Evolutionary conservation across 768 basidiomycete genomes (phyloP), one percentile per base, ranked within the genome.

Genomic region (Pleurotus citrinopileatus): DNA sequence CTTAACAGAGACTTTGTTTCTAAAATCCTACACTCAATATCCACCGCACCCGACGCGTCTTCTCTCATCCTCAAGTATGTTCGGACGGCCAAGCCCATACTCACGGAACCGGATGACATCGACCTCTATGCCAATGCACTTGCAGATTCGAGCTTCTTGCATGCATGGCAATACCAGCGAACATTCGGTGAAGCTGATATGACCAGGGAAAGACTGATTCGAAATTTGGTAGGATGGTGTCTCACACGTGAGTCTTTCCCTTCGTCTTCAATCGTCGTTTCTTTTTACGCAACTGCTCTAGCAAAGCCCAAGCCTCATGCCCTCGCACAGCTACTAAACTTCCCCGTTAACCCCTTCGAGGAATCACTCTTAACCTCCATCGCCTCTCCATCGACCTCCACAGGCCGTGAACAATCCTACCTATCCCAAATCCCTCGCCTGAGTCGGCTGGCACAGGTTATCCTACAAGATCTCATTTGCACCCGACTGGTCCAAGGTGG

Each of bases 81-180:
- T 28, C 83, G 86, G 42, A 87, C 87, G 2, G 86, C 83, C 17
- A 88, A 88, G 59, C 90, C 91, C 7, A 72, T 77, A 0, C 73
- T 92, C 20, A 81, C 78, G 0, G 83, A 87, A 59, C 87, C 84
- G 6, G 74, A 77, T 43, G 89, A 91, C 66, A 74, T 91, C 47
- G 82, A 87, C 58, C 70, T 78, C n/a, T 92, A 91, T 61, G 66
- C 80, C 1, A 61, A 85, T 25, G 86, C 91, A 1, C 73, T 93
- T 22, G 84, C 83, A 0, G 80, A 88, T 25, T 71, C 76, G 0
- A 85, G 78, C 60, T 69, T 92, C 4, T 62, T 78, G 54, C 84
- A 89, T 46, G 89, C 89, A 3, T 93, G 90, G 91, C 73, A 77
- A 48, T 91, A 81, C 62, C 84, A 89, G 58, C 75, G 86, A 13